Percentiles rank a stretch among this genome's conserved stretches.
Evolutionary conservation across 345 rosid genomes (phyloP).

Genomic region (Hirschfeldia incana): DNA sequence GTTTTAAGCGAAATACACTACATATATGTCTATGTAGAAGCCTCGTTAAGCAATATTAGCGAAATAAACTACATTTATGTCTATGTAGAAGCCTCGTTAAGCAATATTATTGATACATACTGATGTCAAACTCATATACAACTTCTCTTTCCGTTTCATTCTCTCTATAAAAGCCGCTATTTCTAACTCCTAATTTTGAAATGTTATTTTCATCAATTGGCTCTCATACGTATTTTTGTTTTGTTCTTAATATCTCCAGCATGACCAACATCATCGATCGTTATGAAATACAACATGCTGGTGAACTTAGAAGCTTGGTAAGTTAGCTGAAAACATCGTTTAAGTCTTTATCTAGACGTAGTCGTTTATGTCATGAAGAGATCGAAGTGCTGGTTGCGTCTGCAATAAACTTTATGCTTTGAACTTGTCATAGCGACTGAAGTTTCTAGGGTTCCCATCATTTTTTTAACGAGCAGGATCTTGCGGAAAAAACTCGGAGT

Average conservation of each 20-base stretch:
- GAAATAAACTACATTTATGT: not conserved
- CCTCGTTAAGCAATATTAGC: not conserved
- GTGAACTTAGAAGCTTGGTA: slow-evolving; percentile 27
- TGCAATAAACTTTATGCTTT: not conserved
- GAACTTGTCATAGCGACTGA: not conserved
- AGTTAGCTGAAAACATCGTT: slow-evolving; percentile 27
- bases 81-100: not conserved
- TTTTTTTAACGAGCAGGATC: slow-evolving; percentile 20
- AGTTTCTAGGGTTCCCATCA: not conserved
- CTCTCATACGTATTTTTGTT: slow-evolving; percentile 4
- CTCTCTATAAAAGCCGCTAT: not conserved
- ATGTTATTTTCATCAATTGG: not conserved
- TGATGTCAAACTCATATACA: not conserved
- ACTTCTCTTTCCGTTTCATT: not conserved
- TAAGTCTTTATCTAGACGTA: not conserved
- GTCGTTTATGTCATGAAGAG: not conserved
- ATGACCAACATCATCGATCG: slow-evolving; percentile 26
- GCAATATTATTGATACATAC: not conserved
- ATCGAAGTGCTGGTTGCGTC: not conserved
- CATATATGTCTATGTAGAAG: not conserved
- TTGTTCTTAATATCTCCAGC: slow-evolving; percentile 23
- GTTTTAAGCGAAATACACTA: not conserved
- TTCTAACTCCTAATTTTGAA: not conserved
- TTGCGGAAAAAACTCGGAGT: not conserved
- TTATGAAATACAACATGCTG: slow-evolving; percentile 23